These are phyloP conservation scores for Sclerotinia trifoliorum DNA, from an alignment of 2,329 filamentous ascomycete genomes.

Conservation along the genomic window DNA sequence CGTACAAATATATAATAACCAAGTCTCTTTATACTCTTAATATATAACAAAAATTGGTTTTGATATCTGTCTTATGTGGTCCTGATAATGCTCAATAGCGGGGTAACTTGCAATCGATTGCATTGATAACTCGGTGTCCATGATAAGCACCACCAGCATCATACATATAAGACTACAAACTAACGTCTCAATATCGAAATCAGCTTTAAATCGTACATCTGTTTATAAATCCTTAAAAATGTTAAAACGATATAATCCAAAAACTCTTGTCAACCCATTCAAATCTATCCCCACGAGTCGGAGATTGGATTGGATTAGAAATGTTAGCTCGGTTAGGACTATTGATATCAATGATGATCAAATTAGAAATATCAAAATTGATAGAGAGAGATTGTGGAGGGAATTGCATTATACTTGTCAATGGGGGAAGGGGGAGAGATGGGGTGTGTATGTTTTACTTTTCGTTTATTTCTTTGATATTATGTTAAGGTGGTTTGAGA, in stretches of 20 bases:
- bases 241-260: not conserved
- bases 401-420: constrained; percentile 65
- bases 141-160: not conserved
- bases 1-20: too few relatives aligned
- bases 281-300: constrained; percentile 22
- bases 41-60: too few relatives aligned
- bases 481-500: not conserved
- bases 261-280: constrained; percentile 22
- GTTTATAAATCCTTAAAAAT: not conserved
- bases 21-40: not conserved
- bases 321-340: constrained; percentile 21
- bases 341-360: constrained; percentile 48
- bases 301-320: not conserved
- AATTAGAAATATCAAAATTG: constrained; percentile 54
- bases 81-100: constrained; percentile 1
- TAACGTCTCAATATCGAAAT: not conserved
- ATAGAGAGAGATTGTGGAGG: constrained; percentile 58
- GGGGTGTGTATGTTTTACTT: constrained; percentile 58
- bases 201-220: not conserved
- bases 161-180: not conserved
- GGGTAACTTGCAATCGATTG: not conserved
- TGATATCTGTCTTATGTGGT: not conserved
- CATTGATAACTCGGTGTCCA: not conserved
- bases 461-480: not conserved
- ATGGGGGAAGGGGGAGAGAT: constrained; percentile 65